These are phyloP conservation scores for Blastomyces gilchristii DNA, from an alignment of 2,329 filamentous ascomycete species.

Conservation along the genomic window DNA sequence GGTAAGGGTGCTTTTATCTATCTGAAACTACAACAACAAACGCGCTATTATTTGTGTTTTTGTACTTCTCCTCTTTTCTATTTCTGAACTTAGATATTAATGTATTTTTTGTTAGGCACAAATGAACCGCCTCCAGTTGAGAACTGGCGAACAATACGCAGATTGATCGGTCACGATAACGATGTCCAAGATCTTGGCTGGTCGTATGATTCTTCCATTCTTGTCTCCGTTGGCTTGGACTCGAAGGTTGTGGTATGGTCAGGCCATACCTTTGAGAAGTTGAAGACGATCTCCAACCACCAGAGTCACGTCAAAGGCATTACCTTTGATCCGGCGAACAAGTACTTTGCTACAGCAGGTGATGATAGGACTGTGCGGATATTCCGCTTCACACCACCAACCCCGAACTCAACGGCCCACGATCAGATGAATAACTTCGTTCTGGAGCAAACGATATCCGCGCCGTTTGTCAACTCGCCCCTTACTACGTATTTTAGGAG, in stretches of 20 bases:
- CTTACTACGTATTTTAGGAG: conserved; percentile 93
- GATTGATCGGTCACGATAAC: conserved; percentile 93
- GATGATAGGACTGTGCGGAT: conserved; percentile 96
- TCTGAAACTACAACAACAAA: neutral
- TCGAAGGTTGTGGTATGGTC: conserved; percentile 99
- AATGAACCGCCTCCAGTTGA: conserved; percentile 89
- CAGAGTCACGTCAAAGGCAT: conserved; percentile 98
- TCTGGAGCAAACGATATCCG: conserved; percentile 79
- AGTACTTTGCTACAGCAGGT: conserved; percentile 96
- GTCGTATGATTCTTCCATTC: conserved; percentile 89
- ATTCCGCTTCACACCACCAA: conserved; percentile 84
- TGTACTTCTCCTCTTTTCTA: neutral
- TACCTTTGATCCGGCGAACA: conserved; percentile 96
- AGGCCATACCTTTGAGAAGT: conserved; percentile 92
- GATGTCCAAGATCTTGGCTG: conserved; percentile 97
- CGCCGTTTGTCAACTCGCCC: conserved; percentile 82
- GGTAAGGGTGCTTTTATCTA: conserved; percentile 44
- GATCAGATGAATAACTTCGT: conserved; percentile 97
- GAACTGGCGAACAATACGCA: conserved; percentile 93
- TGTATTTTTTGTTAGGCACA: conserved; percentile 43
- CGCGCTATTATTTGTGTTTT: conserved; percentile 4
- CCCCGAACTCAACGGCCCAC: conserved; percentile 82
- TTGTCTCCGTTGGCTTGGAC: conserved; percentile 92
- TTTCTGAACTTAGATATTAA: conserved; percentile 10
- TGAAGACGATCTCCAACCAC: conserved; percentile 86